Evolutionary conservation across 805 yeast genomes (phyloP), one percentile per base, ranked within the genome.

Genomic region (Cyberlindnera bimundalis): DNA sequence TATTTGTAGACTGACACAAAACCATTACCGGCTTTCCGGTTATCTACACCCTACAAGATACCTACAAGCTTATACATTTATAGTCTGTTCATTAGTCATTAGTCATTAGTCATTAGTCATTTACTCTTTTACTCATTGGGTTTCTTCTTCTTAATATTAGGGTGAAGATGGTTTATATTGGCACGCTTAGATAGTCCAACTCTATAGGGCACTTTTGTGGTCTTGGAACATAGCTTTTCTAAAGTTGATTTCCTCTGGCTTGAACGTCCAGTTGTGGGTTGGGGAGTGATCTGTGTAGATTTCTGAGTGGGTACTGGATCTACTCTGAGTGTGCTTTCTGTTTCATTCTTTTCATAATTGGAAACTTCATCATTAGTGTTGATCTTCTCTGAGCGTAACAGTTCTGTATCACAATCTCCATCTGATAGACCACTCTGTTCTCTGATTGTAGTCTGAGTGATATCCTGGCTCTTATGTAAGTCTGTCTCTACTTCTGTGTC

Each of bases 181-280:
- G 52, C 56, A 5, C 46, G 42, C 26, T 43, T 55, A n/a, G 59
- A 55, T 5, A 56, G 51, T 0, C 61, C 61, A 25, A 51, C 53
- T 9, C 58, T 32, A 21, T 51, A 46, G 2, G 47, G 55, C 7
- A 43, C 42, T 3, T 27, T 39, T 4, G 36, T 33, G 1, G 35
- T 47, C 15, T 40, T 48, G 2, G 43, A 29, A 14, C 52, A 52
- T 6, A 52, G 40, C 5, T 42, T 40, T 15, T 41, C 35, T n/a
- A 47, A 29, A 10, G 36, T 33, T 19, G 23, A 4, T 11, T 33
- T 33, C 25, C 28, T 27, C n/a, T 23, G 21, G 13, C 15, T 8
- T 18, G 28, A 20, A 10, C 19, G 28, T 14, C 28, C 5, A 5
- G 13, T 19, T 14, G 35, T n/a, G n/a, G n/a, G n/a, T n/a, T n/a